A percentile compares a stretch with the other conserved stretches of the same genome.
These are phyloP conservation scores for Boletus rubroflammeus DNA, from an alignment of 768 basidiomycete genomes.

Conservation along the genomic window DNA sequence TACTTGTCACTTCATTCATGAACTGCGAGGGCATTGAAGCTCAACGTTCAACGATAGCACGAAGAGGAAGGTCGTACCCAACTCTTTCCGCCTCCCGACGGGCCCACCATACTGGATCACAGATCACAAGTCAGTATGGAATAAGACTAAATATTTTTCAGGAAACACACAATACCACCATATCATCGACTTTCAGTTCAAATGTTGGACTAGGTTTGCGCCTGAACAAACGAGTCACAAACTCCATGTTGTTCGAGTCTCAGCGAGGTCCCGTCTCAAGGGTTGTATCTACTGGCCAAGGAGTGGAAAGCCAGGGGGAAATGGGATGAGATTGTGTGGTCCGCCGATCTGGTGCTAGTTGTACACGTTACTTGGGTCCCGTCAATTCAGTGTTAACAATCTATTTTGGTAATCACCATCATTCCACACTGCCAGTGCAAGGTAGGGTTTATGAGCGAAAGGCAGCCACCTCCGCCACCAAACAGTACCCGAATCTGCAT, in stretches of 20 bases:
- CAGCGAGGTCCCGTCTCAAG: neutral
- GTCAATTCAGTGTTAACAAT: neutral
- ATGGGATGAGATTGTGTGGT: neutral
- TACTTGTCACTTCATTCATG: neutral
- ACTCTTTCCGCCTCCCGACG: constrained; percentile 20
- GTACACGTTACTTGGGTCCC: neutral
- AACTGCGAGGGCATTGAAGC: constrained; percentile 5
- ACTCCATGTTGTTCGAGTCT: neutral
- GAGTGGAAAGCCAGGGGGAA: too few relatives aligned
- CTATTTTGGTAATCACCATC: neutral
- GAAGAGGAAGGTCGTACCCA: constrained; percentile 3
- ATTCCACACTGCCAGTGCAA: too few relatives aligned
- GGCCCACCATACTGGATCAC: constrained; percentile 14
- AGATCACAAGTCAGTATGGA: neutral
- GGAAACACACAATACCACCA: constrained; percentile 19
- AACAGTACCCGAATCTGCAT: too few relatives aligned
- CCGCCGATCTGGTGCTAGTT: neutral
- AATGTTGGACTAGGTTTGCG: neutral
- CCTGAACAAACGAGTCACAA: neutral
- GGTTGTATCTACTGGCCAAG: neutral
- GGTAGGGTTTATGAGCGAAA: too few relatives aligned
- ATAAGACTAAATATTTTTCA: too few relatives aligned
- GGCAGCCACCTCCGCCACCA: too few relatives aligned
- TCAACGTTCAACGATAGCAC: neutral
- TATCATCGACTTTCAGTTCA: constrained; percentile 5